phyloP scores from a whole-genome alignment of 2,329 filamentous ascomycete species.

The Colletotrichum camelliae region DNA sequence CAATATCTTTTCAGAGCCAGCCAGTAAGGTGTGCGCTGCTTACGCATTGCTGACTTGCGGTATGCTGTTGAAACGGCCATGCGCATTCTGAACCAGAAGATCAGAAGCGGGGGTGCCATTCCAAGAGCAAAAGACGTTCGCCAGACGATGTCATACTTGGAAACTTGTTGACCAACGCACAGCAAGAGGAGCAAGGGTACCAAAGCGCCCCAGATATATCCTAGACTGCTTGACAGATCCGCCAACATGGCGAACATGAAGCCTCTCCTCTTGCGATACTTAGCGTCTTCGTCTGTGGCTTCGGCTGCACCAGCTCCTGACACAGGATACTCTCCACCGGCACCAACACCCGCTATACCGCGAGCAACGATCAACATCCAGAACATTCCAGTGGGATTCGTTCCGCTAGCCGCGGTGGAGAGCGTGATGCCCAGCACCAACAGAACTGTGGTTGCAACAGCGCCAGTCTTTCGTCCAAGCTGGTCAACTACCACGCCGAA shows the following conservation, averaged over 20 bases:
- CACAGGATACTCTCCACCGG: conserved; percentile 59
- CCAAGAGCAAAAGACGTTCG: conserved; percentile 55
- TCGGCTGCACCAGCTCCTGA: conserved; percentile 55
- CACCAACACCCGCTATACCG: conserved; percentile 46
- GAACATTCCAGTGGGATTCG: conserved; percentile 42
- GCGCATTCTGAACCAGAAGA: conserved; percentile 58
- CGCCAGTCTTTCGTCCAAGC: conserved; percentile 53
- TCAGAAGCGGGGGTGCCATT: conserved; percentile 51
- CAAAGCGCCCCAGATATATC: conserved; percentile 54
- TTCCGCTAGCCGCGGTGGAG: conserved; percentile 50
- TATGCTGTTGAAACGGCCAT: conserved; percentile 57
- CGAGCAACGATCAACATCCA: conserved; percentile 55
- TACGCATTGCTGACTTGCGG: conserved; percentile 49
- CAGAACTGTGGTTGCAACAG: conserved; percentile 50
- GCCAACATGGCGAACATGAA: conserved; percentile 63
- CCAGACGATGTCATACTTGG: conserved; percentile 52
- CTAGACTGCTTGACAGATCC: conserved; percentile 54
- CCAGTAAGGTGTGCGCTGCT: conserved; percentile 50
- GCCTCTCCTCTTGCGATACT: conserved; percentile 51
- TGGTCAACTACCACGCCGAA: conserved; percentile 57
- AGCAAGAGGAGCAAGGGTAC: conserved; percentile 56
- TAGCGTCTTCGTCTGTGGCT: conserved; percentile 54
- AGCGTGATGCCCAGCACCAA: conserved; percentile 52
- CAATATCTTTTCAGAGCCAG: conserved; percentile 54
- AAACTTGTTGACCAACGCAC: conserved; percentile 48